Percentiles rank a stretch among this genome's conserved stretches.
Evolutionary conservation across 176 grass and related monocot genomes (phyloP).

Genomic region (Musa beccarii): DNA sequence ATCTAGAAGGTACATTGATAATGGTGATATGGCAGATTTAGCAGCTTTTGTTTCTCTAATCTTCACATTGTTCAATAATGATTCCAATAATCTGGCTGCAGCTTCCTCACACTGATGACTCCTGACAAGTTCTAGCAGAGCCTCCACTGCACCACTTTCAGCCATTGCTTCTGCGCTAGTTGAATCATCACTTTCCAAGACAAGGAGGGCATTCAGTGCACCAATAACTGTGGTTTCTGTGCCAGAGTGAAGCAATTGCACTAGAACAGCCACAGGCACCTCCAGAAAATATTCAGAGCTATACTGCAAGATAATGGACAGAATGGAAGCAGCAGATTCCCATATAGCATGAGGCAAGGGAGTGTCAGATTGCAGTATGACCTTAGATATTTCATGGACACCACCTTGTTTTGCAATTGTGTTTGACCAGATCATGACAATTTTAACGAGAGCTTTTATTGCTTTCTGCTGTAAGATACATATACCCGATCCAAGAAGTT

Average conservation of each 20-base stretch:
- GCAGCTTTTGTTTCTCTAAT: slow-evolving; percentile 95
- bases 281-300: slow-evolving; percentile 98
- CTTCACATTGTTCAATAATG: slow-evolving; percentile 93
- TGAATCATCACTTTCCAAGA: slow-evolving; percentile 98
- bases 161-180: slow-evolving; percentile 99
- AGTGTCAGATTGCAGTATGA: slow-evolving; percentile 76
- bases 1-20: slow-evolving; percentile 99
- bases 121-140: slow-evolving; percentile 72
- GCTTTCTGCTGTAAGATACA: slow-evolving; percentile 88
- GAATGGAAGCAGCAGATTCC: slow-evolving; percentile 91
- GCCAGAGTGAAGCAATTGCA: slow-evolving; percentile 82
- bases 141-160: slow-evolving; percentile 95
- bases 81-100: slow-evolving; percentile 93
- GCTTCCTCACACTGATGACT: slow-evolving; percentile 98
- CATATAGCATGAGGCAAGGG: slow-evolving; percentile 95
- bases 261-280: slow-evolving; percentile 91
- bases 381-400: slow-evolving; percentile 95
- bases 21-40: slow-evolving; percentile 93
- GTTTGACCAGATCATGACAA: slow-evolving; percentile 94
- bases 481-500: slow-evolving; percentile 82
- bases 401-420: slow-evolving; percentile 97
- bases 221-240: slow-evolving; percentile 88
- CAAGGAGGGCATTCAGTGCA: slow-evolving; percentile 91
- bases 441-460: slow-evolving; percentile 88
- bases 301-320: slow-evolving; percentile 97